A percentile compares a stretch with the other conserved stretches of the same genome.
Conservation (phyloP, 2,329 filamentous ascomycete species). For the Cladosporium cucumerinum region DNA sequence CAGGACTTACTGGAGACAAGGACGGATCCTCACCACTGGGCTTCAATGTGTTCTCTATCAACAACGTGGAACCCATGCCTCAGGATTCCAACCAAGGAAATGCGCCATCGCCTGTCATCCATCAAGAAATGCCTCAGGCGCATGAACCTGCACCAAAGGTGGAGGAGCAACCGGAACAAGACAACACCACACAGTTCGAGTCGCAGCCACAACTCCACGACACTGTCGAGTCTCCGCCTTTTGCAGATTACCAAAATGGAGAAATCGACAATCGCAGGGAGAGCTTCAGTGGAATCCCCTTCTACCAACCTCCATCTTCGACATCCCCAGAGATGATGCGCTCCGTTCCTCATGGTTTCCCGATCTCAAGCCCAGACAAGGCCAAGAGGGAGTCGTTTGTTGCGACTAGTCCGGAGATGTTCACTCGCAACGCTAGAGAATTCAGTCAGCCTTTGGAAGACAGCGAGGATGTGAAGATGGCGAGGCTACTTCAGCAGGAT, state of each 20-base stretch:
- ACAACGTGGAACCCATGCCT: background rate
- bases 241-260: background rate
- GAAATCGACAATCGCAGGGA: constrained; percentile 5
- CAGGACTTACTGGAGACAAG: constrained; percentile 22
- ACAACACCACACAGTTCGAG: background rate
- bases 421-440: constrained; percentile 3
- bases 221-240: constrained; percentile 15
- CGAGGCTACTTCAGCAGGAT: background rate
- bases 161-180: background rate
- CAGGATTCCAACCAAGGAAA: constrained; percentile 1
- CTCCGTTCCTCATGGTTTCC: constrained; percentile 20
- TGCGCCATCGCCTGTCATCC: constrained; percentile 1
- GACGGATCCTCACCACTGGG: constrained; percentile 13
- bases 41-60: constrained; percentile 3
- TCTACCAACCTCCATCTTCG: constrained; percentile 30
- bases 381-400: constrained; percentile 25
- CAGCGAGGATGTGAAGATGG: constrained; percentile 3
- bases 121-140: constrained; percentile 6
- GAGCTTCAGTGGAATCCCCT: constrained; percentile 19
- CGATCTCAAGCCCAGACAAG: constrained; percentile 19
- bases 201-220: constrained; percentile 16
- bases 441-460: constrained; percentile 14
- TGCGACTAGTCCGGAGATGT: constrained; percentile 12
- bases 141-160: background rate
- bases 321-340: constrained; percentile 30